phyloP scores from a whole-genome alignment of 106 monocot species.

The Iris macrosiphon region DNA sequence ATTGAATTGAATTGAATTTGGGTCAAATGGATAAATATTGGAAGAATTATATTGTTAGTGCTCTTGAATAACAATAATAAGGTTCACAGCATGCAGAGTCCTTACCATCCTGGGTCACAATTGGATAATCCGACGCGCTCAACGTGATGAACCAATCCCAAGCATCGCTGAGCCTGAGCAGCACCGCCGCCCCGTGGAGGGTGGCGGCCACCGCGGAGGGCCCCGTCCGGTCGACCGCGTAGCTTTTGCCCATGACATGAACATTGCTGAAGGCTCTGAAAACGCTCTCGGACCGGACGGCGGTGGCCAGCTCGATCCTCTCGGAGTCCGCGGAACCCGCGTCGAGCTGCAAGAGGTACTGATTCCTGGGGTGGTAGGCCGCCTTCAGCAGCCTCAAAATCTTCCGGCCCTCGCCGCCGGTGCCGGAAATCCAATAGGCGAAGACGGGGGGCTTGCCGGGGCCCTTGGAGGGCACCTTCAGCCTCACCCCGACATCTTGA shows the following conservation, averaged over 20 bases:
- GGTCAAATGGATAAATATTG: too few species aligned
- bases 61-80: too few species aligned
- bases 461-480: slow-evolving; percentile 18
- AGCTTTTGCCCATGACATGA: slow-evolving; percentile 53
- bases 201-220: slow-evolving; percentile 54
- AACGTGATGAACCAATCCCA: slow-evolving; percentile 94
- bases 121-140: slow-evolving; percentile 78
- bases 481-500: slow-evolving; percentile 7
- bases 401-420: slow-evolving; percentile 40
- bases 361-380: slow-evolving; percentile 79
- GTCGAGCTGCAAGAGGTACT: slow-evolving; percentile 76
- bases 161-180: slow-evolving; percentile 44
- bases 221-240: slow-evolving; percentile 56
- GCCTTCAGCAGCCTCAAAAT: slow-evolving; percentile 69
- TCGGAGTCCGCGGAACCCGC: slow-evolving; percentile 36
- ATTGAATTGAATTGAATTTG: too few species aligned
- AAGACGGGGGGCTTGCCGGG: slow-evolving; percentile 58
- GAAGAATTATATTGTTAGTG: too few species aligned
- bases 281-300: slow-evolving; percentile 32
- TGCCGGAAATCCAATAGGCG: slow-evolving; percentile 78
- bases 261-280: slow-evolving; percentile 66
- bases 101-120: slow-evolving; percentile 88
- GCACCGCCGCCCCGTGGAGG: slow-evolving; percentile 71
- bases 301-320: slow-evolving; percentile 28
- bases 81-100: too few species aligned